These are phyloP conservation scores for Asterophora parasitica DNA, from an alignment of 768 basidiomycete genomes.

Conservation along the genomic window DNA sequence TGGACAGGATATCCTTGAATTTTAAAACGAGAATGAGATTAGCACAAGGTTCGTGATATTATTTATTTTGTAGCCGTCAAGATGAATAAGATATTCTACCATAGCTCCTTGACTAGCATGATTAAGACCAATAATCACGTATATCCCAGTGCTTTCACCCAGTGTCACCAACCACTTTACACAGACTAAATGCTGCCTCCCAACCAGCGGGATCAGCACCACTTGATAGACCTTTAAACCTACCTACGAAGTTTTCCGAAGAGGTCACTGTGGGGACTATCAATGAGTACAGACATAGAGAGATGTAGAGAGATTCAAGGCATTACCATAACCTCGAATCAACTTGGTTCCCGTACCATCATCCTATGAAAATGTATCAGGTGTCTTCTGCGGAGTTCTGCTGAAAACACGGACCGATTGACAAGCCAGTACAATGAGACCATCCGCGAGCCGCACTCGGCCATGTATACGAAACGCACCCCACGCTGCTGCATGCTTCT, in stretches of 20 bases:
- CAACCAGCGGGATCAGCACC: slow-evolving; percentile 34
- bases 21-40: too few relatives aligned
- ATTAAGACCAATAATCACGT: background rate
- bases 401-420: slow-evolving; percentile 38
- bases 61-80: too few relatives aligned
- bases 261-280: slow-evolving; percentile 34
- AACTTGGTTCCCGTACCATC: slow-evolving; percentile 32
- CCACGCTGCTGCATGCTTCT: slow-evolving; percentile 47
- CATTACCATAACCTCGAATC: slow-evolving; percentile 46
- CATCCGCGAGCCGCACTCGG: slow-evolving; percentile 54
- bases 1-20: too few relatives aligned
- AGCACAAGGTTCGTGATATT: too few relatives aligned
- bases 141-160: background rate
- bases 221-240: slow-evolving; percentile 33
- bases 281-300: slow-evolving; percentile 4
- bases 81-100: too few relatives aligned
- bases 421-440: slow-evolving; percentile 48
- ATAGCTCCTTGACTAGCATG: too few relatives aligned
- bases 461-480: slow-evolving; percentile 52
- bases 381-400: background rate
- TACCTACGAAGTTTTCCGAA: slow-evolving; percentile 48
- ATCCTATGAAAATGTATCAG: slow-evolving; percentile 8
- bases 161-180: slow-evolving; percentile 26
- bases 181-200: slow-evolving; percentile 52
- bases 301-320: background rate